Evolutionary conservation across 352 stramenopile species (phyloP).

Genomic region (Phytophthora agathidicida): DNA sequence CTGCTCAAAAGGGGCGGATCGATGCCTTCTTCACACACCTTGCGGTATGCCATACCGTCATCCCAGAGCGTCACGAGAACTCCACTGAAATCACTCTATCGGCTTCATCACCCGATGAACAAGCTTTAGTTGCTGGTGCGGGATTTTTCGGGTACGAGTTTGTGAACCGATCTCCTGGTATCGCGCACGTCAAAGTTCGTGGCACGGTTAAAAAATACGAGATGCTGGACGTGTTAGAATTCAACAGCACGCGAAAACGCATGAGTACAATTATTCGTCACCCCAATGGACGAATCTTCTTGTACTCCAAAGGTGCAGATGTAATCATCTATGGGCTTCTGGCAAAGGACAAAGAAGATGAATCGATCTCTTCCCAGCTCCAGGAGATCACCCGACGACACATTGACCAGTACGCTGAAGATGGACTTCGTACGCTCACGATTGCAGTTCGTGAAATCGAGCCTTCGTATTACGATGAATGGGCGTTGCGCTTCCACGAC

Average conservation of each 20-base stretch:
- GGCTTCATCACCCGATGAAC: slow-evolving; percentile 85
- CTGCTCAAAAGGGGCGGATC: slow-evolving; percentile 55
- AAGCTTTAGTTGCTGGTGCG: slow-evolving; percentile 84
- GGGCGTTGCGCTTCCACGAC: slow-evolving; percentile 64
- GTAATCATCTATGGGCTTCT: slow-evolving; percentile 69
- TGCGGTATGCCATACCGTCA: slow-evolving; percentile 95
- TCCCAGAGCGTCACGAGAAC: slow-evolving; percentile 92
- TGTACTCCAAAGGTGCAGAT: slow-evolving; percentile 82
- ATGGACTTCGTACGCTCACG: slow-evolving; percentile 89
- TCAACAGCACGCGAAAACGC: slow-evolving; percentile 93
- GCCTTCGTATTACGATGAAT: slow-evolving; percentile 54
- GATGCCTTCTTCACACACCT: slow-evolving; percentile 88
- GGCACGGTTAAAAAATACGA: slow-evolving; percentile 57
- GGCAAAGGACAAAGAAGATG: slow-evolving; percentile 34
- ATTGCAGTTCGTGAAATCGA: slow-evolving; percentile 77
- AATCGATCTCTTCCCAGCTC: slow-evolving; percentile 30
- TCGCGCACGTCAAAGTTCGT: slow-evolving; percentile 55
- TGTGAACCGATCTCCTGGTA: slow-evolving; percentile 62
- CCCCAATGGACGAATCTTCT: slow-evolving; percentile 58
- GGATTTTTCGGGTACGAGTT: slow-evolving; percentile 82
- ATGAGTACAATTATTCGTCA: slow-evolving; percentile 92
- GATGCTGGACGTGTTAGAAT: slow-evolving; percentile 91
- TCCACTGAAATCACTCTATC: slow-evolving; percentile 69
- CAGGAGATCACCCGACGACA: slow-evolving; percentile 56
- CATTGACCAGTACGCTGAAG: slow-evolving; percentile 85